Evolutionary conservation across 176 grass and related monocot genomes (phyloP), one percentile per base, ranked within the genome.

Genomic region (Phyllostachys edulis): DNA sequence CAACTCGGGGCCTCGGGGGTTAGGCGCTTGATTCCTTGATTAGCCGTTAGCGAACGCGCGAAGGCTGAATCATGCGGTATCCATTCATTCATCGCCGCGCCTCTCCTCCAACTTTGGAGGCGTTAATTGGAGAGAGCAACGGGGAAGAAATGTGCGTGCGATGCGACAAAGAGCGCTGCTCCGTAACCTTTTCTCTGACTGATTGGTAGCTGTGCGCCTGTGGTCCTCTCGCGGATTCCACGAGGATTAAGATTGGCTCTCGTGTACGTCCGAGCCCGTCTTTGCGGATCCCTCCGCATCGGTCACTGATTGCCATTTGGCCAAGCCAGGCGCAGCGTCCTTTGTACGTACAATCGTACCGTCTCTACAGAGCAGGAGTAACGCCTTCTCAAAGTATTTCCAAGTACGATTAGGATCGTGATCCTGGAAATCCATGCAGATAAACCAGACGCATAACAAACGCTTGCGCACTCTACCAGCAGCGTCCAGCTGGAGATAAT

Each of bases 61-160:
- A 4, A 37, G 17, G 34, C 17, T 6, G 20, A 56, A 14, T 39
- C 51, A 21, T 6, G 72, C 49, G 50, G 16, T 1, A 17, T 47
- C 27, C 17, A 0, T 3, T n/a, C 9, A 61, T 59, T 27, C 60
- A 74, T 61, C 46, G 79, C 49, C 79, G 29, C 64, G 21, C 42
- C 56, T 9, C 5, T 9, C 17, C 24, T 11, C 72, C 86, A 77
- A 82, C 72, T 88, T 83, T 88, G 86, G 80, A 88, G 80, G 66
- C 29, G 63, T 88, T 88, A 44, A 88, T 77, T 1, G 40, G n/a
- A 18, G 78, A 60, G 77, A 79, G 57, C 15, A 37, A 17, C 24
- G 2, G 54, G 1, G 2, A 15, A 49, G 46, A 17, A 52, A 21
- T 7, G 32, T 21, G 32, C 9, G 73, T 39, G 71, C 71, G 47